Conservation (phyloP, 2,329 filamentous ascomycete genomes). For the Juglanconis oblonga region DNA sequence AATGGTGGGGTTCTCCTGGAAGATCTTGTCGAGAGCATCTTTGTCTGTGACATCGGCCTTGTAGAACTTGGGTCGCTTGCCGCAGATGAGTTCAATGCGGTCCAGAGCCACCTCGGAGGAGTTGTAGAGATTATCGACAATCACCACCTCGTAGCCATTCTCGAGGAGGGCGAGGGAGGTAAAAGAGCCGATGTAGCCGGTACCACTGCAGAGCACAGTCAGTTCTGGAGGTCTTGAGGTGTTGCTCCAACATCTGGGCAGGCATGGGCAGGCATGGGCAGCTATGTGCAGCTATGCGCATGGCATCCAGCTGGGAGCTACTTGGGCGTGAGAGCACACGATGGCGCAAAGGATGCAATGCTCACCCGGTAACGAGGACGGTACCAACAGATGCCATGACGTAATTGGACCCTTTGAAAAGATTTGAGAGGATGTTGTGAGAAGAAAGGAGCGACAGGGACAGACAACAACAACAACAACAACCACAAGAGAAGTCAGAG, state of each 20-base stretch:
- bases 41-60: slow-evolving; percentile 87
- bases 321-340: not conserved
- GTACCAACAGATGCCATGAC: slow-evolving; percentile 61
- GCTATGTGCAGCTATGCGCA: too few relatives aligned
- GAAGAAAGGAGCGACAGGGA: not conserved
- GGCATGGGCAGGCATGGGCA: too few relatives aligned
- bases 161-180: slow-evolving; percentile 88
- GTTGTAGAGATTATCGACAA: slow-evolving; percentile 96
- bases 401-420: not conserved
- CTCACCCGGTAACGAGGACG: slow-evolving; percentile 89
- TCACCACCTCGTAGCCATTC: slow-evolving; percentile 93
- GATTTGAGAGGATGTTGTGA: not conserved
- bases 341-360: slow-evolving; percentile 18
- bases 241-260: too few relatives aligned
- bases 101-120: slow-evolving; percentile 88
- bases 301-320: too few relatives aligned
- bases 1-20: slow-evolving; percentile 84
- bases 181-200: slow-evolving; percentile 98
- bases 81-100: slow-evolving; percentile 90
- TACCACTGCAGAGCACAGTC: slow-evolving; percentile 64
- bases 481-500: slow-evolving; percentile 6
- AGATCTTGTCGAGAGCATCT: slow-evolving; percentile 78
- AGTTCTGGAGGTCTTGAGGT: slow-evolving; percentile 10
- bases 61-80: slow-evolving; percentile 83
- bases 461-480: not conserved